phyloP scores from a whole-genome alignment of 2,329 filamentous ascomycete species.

The Venturia oleaginea region DNA sequence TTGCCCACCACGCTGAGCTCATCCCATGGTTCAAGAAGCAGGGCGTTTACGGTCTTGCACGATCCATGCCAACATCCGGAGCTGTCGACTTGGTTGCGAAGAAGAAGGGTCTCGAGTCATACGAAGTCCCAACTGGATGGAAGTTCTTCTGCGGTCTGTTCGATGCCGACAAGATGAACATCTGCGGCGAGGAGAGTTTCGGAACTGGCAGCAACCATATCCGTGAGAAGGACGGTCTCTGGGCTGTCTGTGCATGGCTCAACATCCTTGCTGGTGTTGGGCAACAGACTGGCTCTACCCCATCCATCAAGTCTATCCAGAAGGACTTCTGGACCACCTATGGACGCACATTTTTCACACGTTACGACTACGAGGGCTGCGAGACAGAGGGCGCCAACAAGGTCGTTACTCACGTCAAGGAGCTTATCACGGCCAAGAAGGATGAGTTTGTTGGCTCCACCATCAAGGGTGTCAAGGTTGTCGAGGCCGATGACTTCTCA shows the following conservation, averaged over 20 bases:
- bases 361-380: conserved; percentile 96
- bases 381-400: conserved; percentile 86
- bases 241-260: conserved; percentile 95
- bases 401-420: conserved; percentile 71
- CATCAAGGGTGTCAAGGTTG: conserved; percentile 72
- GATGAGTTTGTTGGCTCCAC: conserved; percentile 74
- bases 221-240: conserved; percentile 96
- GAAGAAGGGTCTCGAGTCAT: conserved; percentile 81
- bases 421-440: conserved; percentile 61
- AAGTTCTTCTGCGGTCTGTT: conserved; percentile 98
- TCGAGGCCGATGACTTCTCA: conserved; percentile 89
- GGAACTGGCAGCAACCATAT: conserved; percentile 98
- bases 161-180: conserved; percentile 90
- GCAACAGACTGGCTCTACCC: conserved; percentile 68
- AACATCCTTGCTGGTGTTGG: conserved; percentile 97
- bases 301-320: conserved; percentile 93
- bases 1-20: conserved; percentile 89
- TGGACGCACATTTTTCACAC: conserved; percentile 96
- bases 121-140: conserved; percentile 98
- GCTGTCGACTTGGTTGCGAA: conserved; percentile 94
- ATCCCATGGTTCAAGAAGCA: conserved; percentile 99
- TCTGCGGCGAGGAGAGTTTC: conserved; percentile 97
- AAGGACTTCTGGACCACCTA: conserved; percentile 95
- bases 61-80: conserved; percentile 94
- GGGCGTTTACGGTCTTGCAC: conserved; percentile 87